Conservation (phyloP, 352 stramenopile species). For the Globisporangium middletonii region DNA sequence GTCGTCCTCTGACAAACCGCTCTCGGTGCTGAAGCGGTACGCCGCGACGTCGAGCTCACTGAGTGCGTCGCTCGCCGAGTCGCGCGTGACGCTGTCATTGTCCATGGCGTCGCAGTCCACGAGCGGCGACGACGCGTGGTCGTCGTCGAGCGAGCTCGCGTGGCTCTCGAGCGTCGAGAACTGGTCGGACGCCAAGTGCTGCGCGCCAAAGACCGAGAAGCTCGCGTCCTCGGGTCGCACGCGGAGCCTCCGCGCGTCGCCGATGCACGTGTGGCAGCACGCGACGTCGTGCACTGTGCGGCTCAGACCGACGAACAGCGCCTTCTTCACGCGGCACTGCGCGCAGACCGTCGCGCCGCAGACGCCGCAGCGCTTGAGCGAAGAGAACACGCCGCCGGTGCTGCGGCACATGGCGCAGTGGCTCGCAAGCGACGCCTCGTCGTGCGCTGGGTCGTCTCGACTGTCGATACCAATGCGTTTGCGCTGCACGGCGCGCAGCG, state of each 20-base stretch:
- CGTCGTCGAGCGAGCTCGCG: background rate
- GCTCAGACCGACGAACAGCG: constrained; percentile 21
- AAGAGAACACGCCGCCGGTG: constrained; percentile 6
- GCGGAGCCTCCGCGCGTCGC: constrained; percentile 17
- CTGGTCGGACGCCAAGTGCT: constrained; percentile 2
- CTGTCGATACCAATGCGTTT: background rate
- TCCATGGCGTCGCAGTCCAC: background rate
- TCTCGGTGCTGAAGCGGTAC: constrained; percentile 12
- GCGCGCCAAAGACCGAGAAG: constrained; percentile 10
- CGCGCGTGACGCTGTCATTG: background rate
- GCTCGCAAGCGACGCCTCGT: no score
- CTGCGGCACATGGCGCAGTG: constrained; percentile 16
- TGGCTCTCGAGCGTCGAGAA: constrained; percentile 3
- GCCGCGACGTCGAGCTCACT: constrained; percentile 9
- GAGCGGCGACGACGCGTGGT: background rate
- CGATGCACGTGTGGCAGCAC: constrained; percentile 31
- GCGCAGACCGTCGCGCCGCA: constrained; percentile 17
- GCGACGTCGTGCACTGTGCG: constrained; percentile 13
- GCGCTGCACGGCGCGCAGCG: constrained; percentile 2
- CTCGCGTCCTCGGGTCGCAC: constrained; percentile 16
- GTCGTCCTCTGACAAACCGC: constrained; percentile 12
- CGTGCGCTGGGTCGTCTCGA: background rate
- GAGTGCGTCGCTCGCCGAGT: background rate
- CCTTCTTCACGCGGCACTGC: constrained; percentile 22
- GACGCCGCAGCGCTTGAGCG: constrained; percentile 20